These are phyloP conservation scores for Phlyctochytrium bullatum DNA, from an alignment of 192 early-diverging fungal species.

Conservation along the genomic window DNA sequence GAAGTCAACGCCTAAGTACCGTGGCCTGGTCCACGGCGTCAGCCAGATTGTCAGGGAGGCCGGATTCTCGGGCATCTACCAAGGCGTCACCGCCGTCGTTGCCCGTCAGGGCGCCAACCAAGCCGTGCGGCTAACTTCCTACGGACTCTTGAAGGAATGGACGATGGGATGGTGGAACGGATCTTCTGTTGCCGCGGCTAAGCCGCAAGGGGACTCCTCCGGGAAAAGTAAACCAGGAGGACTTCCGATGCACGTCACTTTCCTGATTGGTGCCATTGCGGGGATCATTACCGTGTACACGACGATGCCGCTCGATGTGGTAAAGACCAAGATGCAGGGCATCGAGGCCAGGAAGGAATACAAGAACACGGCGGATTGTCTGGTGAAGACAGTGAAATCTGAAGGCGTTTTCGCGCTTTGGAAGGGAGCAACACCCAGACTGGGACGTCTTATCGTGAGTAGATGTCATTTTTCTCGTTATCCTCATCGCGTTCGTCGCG, in stretches of 20 bases:
- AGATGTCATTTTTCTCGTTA: slow-evolving; percentile 6
- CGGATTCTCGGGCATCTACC: slow-evolving; percentile 81
- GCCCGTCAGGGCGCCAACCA: slow-evolving; percentile 94
- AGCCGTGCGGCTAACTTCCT: slow-evolving; percentile 87
- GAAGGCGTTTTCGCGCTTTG: slow-evolving; percentile 86
- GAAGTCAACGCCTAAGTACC: slow-evolving; percentile 58
- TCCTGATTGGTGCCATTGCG: slow-evolving; percentile 75
- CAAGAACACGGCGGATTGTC: slow-evolving; percentile 69
- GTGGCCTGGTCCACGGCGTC: slow-evolving; percentile 77
- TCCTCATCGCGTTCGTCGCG: not conserved
- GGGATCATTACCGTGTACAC: slow-evolving; percentile 92
- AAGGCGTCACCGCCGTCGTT: slow-evolving; percentile 89
- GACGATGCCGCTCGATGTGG: slow-evolving; percentile 97
- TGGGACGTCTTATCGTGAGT: slow-evolving; percentile 79
- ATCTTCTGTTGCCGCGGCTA: slow-evolving; percentile 27
- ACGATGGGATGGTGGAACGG: slow-evolving; percentile 32
- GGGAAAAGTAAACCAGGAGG: not conserved
- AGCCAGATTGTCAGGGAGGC: slow-evolving; percentile 62
- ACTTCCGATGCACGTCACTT: slow-evolving; percentile 50
- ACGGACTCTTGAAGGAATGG: slow-evolving; percentile 72
- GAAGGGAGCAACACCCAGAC: slow-evolving; percentile 92
- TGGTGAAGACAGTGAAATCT: slow-evolving; percentile 60
- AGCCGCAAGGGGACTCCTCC: slow-evolving; percentile 14
- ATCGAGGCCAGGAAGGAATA: slow-evolving; percentile 68
- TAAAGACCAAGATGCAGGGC: slow-evolving; percentile 97